Evolutionary conservation across 1,284 basidiomycete species (phyloP).

Genomic region (Trametes polyzona): DNA sequence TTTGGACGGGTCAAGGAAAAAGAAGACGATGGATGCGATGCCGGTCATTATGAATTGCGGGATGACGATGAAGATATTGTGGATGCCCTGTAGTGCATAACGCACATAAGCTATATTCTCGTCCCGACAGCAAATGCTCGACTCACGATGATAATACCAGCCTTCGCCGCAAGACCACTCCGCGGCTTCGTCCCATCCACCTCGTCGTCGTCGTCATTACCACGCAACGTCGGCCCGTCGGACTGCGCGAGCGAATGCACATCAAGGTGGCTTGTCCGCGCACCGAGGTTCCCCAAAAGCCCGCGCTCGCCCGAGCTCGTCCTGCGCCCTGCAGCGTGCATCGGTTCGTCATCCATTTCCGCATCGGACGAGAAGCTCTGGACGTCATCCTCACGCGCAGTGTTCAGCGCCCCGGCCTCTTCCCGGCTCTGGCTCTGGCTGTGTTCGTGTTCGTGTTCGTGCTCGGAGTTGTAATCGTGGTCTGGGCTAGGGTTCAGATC

Average conservation of each 20-base stretch:
- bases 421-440: too few relatives aligned
- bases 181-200: constrained; percentile 10
- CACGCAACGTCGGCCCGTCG: constrained; percentile 24
- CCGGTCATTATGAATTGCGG: constrained; percentile 76
- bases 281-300: constrained; percentile 49
- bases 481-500: too few relatives aligned
- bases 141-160: constrained; percentile 87
- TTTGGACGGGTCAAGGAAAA: constrained; percentile 63
- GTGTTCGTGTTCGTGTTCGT: too few relatives aligned
- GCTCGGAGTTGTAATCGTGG: too few relatives aligned
- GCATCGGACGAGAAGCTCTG: constrained; percentile 35
- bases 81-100: constrained; percentile 66
- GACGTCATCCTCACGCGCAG: constrained; percentile 39
- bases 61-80: constrained; percentile 88
- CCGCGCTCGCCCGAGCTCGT: constrained; percentile 24
- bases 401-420: constrained; percentile 20
- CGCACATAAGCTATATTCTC: background rate
- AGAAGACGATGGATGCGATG: constrained; percentile 68
- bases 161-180: constrained; percentile 53
- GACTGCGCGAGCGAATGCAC: constrained; percentile 33
- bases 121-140: background rate
- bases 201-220: constrained; percentile 7
- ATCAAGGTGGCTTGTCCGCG: constrained; percentile 47
- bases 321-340: constrained; percentile 21
- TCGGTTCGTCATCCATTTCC: constrained; percentile 32